phyloP scores from a whole-genome alignment of 768 basidiomycete genomes.

The Podaxis mareebaensis region DNA sequence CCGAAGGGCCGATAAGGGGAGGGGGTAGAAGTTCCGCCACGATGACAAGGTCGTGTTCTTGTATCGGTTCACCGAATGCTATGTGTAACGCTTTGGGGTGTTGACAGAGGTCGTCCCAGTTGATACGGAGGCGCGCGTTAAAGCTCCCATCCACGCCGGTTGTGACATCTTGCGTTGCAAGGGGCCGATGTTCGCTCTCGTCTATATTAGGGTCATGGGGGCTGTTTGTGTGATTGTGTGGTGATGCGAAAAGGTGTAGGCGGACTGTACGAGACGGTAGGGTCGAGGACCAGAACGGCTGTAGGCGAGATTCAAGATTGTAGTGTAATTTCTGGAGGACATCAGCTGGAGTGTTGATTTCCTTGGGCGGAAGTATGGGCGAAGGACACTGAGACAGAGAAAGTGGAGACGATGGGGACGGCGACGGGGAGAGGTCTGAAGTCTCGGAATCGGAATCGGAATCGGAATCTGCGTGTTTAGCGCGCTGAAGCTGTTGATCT shows the following conservation, averaged over 20 bases:
- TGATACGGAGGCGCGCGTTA: conserved; percentile 56
- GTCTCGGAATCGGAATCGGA: conserved; percentile 16
- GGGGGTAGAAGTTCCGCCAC: conserved; percentile 50
- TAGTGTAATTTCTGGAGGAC: conserved; percentile 57
- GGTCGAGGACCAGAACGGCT: conserved; percentile 79
- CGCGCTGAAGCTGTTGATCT: conserved; percentile 50
- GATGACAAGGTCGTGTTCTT: conserved; percentile 58
- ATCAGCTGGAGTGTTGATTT: conserved; percentile 25
- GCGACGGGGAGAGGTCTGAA: conserved; percentile 17
- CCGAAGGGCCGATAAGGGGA: conserved; percentile 18
- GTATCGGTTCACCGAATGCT: conserved; percentile 51
- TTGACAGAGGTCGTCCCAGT: conserved; percentile 67
- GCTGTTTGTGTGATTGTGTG: conserved; percentile 18
- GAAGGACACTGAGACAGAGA: conserved; percentile 10
- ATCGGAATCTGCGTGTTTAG: conserved; percentile 27
- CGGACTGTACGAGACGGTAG: conserved; percentile 63
- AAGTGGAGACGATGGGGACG: conserved; percentile 25
- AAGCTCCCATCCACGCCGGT: conserved; percentile 78
- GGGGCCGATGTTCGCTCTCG: conserved; percentile 38
- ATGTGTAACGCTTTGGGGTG: conserved; percentile 61
- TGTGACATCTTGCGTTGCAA: conserved; percentile 48
- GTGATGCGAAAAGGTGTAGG: conserved; percentile 57
- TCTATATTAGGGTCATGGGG: conserved; percentile 15
- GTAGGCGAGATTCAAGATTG: conserved; percentile 77
- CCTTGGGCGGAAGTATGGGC: conserved; percentile 15